phyloP scores from a whole-genome alignment of 2,329 filamentous ascomycete species.

The Parafenestella ontariensis region DNA sequence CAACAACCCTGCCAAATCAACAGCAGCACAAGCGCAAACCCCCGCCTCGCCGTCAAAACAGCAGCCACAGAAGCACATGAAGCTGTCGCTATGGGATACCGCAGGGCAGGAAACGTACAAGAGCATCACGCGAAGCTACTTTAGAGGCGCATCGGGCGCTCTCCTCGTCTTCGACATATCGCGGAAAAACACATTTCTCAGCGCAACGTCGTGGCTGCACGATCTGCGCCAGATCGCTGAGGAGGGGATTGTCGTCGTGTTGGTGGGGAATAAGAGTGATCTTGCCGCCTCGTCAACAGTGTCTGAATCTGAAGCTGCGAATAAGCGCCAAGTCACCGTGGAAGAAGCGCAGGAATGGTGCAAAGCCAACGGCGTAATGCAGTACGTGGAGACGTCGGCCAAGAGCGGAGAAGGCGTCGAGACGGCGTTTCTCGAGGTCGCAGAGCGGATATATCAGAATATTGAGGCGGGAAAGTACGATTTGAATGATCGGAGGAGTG shows the following conservation, averaged over 20 bases:
- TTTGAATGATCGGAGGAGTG: constrained; percentile 87
- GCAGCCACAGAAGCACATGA: constrained; percentile 77
- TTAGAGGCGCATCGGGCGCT: constrained; percentile 78
- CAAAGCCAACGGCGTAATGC: constrained; percentile 79
- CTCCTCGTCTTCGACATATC: constrained; percentile 96
- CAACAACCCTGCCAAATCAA: constrained; percentile 54
- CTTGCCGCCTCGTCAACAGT: constrained; percentile 63
- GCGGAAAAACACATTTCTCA: constrained; percentile 81
- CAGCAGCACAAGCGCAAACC: constrained; percentile 18
- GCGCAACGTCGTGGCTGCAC: constrained; percentile 91
- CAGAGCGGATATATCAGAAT: constrained; percentile 94
- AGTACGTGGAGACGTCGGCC: constrained; percentile 95
- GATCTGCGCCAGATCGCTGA: constrained; percentile 95
- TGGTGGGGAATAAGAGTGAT: constrained; percentile 96
- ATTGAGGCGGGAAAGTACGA: constrained; percentile 96
- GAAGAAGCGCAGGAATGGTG: constrained; percentile 94
- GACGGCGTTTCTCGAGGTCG: constrained; percentile 88
- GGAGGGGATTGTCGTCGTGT: constrained; percentile 89
- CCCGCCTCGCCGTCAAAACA: constrained; percentile 36
- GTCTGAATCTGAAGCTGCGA: constrained; percentile 52
- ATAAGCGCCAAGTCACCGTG: constrained; percentile 78
- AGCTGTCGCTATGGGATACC: constrained; percentile 93
- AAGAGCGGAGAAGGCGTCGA: constrained; percentile 97
- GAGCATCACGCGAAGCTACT: constrained; percentile 92
- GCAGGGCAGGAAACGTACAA: constrained; percentile 98